Base-by-base conservation (phyloP, 225 moss, liverwort and hornwort species). In the Physcomitrellopsis africana region DNA sequence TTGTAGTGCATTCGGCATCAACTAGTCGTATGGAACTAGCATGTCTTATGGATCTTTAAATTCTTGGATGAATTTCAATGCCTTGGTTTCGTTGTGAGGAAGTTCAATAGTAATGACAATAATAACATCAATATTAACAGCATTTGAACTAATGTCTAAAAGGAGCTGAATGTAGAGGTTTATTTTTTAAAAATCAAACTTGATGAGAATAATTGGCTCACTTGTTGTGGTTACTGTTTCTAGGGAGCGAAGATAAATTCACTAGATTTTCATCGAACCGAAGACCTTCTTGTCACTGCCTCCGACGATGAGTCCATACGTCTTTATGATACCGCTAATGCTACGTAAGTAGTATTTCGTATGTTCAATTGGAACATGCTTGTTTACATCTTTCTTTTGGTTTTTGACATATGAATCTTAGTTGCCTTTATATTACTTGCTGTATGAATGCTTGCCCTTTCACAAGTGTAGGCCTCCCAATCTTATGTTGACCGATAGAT, bases 261-360 rank as follows among this genome's bases (percentile, higher is more conserved):
- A 32, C 43, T 94, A 24, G 96, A 96, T 79, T 94, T 96, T 60
- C 96, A 96, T 83, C 96, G 94, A 76, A 92, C 92, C 12, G 96
- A 94, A 60, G 96, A 96, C 73, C 88, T 96, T 67, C 88, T 96
- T 71, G 94, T 96, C 73, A 94, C 96, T 81, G 94, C 94, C 62
- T 90, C 92, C 54, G 96, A 96, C 20, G 96, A 96, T 69, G 96
- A 96, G 68, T 94, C 91, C 6, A 94, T 96, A 55, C 92, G 94
- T 43, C 96, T 96, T 48, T 96, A 90, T 63, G 91, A 94, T 76
- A 87, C 91, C 3, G 85, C 87, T 68, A 94, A 69, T 81, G 92
- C 92, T 8, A 45, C 85, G 92, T 94, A 87, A 94, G 86, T 80
- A 27, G 27, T 63, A 47, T 72, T 51, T 67, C 45, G 66, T 61